These are phyloP conservation scores for Planoprotostelium fungivorum DNA, from an alignment of 78 protist species.

Conservation along the genomic window DNA sequence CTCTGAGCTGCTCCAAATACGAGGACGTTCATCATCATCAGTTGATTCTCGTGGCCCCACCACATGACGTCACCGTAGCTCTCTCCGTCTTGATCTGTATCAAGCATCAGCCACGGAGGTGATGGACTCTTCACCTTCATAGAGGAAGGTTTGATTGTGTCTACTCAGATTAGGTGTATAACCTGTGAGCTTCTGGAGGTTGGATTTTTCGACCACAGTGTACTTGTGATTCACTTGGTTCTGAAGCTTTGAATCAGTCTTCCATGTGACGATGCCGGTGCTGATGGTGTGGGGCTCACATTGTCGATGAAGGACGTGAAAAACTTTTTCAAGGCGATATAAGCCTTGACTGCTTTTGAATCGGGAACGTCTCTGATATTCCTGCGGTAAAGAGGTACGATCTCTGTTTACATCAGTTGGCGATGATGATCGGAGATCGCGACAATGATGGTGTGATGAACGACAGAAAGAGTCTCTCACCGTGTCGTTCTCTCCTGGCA, in stretches of 20 bases:
- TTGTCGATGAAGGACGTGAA: neutral
- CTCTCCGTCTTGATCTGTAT: neutral
- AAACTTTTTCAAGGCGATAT: neutral
- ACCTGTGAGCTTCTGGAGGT: neutral
- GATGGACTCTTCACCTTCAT: neutral
- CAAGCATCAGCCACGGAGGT: neutral
- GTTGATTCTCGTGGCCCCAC: neutral
- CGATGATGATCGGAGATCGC: too few species aligned
- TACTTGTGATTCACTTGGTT: neutral
- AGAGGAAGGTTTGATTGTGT: neutral
- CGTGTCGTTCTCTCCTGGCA: neutral
- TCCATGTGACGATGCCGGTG: neutral
- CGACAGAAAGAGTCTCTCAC: neutral
- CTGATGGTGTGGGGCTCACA: neutral
- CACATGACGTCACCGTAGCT: neutral
- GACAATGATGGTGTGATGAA: too few species aligned
- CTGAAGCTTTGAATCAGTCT: too few species aligned
- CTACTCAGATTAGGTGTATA: neutral
- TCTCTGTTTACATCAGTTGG: neutral
- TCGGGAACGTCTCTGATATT: neutral
- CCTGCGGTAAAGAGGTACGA: neutral
- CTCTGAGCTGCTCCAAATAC: neutral
- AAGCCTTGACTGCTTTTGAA: neutral
- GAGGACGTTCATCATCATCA: neutral
- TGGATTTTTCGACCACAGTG: neutral